These are phyloP conservation scores for Punica granatum DNA, from an alignment of 345 rosid genomes.

Conservation along the genomic window DNA sequence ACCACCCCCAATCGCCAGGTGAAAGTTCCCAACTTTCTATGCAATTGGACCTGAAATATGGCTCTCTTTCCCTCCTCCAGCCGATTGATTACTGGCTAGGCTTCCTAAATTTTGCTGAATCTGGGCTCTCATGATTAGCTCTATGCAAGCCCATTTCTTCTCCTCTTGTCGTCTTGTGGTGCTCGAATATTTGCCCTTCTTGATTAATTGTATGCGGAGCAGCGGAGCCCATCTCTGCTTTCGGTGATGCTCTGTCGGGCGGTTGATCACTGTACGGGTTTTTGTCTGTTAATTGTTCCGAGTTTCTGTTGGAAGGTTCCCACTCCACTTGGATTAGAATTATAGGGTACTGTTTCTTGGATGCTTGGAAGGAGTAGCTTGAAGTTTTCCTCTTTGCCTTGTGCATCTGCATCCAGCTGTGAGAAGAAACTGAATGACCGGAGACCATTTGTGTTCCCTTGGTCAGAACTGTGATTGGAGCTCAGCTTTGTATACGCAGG, in stretches of 20 bases:
- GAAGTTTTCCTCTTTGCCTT: not conserved
- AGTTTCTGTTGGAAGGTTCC: not conserved
- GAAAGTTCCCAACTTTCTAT: not conserved
- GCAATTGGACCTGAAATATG: slow-evolving; percentile 2
- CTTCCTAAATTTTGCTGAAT: too few relatives aligned
- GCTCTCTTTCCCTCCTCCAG: not conserved
- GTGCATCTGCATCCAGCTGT: not conserved
- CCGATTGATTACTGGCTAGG: not conserved
- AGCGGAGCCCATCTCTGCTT: too few relatives aligned
- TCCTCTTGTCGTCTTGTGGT: too few relatives aligned
- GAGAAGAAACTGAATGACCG: not conserved
- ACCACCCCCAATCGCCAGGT: slow-evolving; percentile 94
- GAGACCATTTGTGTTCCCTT: not conserved
- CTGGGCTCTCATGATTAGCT: not conserved
- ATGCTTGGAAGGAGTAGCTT: not conserved
- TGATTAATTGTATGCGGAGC: too few relatives aligned
- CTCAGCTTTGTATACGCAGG: not conserved
- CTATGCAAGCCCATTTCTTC: not conserved
- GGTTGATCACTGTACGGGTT: not conserved
- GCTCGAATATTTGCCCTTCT: too few relatives aligned
- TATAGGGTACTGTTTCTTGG: too few relatives aligned
- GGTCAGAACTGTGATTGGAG: not conserved
- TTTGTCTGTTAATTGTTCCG: not conserved
- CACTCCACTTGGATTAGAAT: not conserved
- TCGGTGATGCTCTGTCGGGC: not conserved